Evolutionary conservation across 345 rosid genomes (phyloP).

Genomic region (Camelina sativa): DNA sequence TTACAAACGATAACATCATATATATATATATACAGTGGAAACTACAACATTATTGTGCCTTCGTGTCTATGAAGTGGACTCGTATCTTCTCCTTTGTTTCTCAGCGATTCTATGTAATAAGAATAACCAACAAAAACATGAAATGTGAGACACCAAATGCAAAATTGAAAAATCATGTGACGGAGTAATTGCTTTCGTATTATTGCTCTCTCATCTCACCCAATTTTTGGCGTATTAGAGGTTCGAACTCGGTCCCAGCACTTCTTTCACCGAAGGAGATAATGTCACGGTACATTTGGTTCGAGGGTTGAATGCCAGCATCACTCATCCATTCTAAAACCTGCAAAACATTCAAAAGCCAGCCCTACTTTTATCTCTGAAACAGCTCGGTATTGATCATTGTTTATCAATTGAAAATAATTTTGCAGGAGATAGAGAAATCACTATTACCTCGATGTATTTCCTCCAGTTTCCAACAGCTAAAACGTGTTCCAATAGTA

Average conservation of each 20-base stretch:
- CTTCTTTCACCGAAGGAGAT: slow-evolving; percentile 65
- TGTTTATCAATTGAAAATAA: not conserved
- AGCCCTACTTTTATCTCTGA: not conserved
- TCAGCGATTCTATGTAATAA: slow-evolving; percentile 23
- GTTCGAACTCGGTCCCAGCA: slow-evolving; percentile 64
- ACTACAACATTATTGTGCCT: slow-evolving; percentile 17
- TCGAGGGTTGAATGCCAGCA: slow-evolving; percentile 69
- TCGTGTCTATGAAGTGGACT: slow-evolving; percentile 17
- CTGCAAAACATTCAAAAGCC: slow-evolving; percentile 48
- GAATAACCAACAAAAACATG: not conserved
- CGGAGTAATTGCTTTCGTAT: not conserved
- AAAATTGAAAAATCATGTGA: not conserved
- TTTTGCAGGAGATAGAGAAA: not conserved
- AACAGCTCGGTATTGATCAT: not conserved
- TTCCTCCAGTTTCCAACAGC: slow-evolving; percentile 91
- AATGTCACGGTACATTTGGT: slow-evolving; percentile 69
- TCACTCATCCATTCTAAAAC: slow-evolving; percentile 89
- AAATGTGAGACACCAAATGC: slow-evolving; percentile 16
- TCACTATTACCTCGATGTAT: slow-evolving; percentile 73
- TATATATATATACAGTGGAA: slow-evolving; percentile 4
- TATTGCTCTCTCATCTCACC: slow-evolving; percentile 60
- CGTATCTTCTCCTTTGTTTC: slow-evolving; percentile 30
- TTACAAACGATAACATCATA: not conserved
- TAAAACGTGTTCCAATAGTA: slow-evolving; percentile 76
- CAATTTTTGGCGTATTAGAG: slow-evolving; percentile 56